Base-by-base conservation (phyloP, 139 green algal genomes). In the Pseudopediastrum boryanum region DNA sequence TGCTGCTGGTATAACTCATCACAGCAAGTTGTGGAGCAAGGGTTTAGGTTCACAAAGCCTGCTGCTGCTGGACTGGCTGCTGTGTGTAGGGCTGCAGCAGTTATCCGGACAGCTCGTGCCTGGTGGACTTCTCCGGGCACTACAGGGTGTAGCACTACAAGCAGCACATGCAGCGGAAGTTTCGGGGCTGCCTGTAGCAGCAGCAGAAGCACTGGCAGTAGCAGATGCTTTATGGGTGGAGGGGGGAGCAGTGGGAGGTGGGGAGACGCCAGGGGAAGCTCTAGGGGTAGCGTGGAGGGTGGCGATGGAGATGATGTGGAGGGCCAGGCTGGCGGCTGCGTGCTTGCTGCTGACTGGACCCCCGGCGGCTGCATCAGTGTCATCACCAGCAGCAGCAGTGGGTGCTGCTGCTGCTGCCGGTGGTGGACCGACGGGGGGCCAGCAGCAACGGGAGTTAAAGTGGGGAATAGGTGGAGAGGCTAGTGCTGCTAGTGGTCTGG, bases 161-260 rank as follows among this genome's bases (percentile, higher is more conserved):
- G 72, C 48, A 2, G 80, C 75, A 19, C 70, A 67, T 0, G 54
- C 27, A 10, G 48, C 80, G n/a, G 80, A 83, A 58, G 43, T 56
- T 2, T 64, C 77, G 1, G 80, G 80, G 2, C 77, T 88, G 66
- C 42, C 80, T 4, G 25, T 78, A 39, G 67, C 80, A 23, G 84
- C 80, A 38, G 74, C 83, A 4, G 80, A 86, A 41, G 84, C 84
- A 19, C 68, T 88, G 46, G 62, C 83, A 27, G 68, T 84, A 21
- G 64, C 80, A 29, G 80, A 83, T 29, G 75, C 51, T 35, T 31
- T 88, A n/a, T n/a, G n/a, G n/a, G n/a, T n/a, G n/a, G n/a, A n/a
- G n/a, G n/a, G n/a, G n/a, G n/a, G n/a, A n/a, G n/a, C n/a, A n/a
- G n/a, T n/a, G n/a, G n/a, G n/a, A n/a, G n/a, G n/a, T n/a, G n/a